Base-by-base conservation (phyloP, 495 filamentous ascomycete species). In the Venustampulla echinocandica region DNA sequence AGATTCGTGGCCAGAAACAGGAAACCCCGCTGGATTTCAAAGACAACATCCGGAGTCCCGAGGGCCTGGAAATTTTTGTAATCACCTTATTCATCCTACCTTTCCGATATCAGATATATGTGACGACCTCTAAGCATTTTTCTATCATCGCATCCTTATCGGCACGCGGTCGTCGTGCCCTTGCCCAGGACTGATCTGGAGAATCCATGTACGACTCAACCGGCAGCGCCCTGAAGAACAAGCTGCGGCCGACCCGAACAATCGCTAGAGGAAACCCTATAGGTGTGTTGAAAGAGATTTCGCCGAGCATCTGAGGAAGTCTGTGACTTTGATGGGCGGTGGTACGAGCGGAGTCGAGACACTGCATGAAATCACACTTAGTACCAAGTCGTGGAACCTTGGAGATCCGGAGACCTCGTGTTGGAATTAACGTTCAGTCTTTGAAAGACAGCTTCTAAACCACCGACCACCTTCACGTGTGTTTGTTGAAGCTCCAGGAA, bases 131-230 rank as follows among this genome's bases (percentile, higher is more conserved):
- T 21, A 22, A 40, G 10, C 10, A 40, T 20, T 40, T 40, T 10
- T 40, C 7, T 17, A 21, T 40, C 20, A 19, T 40, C 37, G 22
- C 37, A 40, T 21, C 27, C 38, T 32, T 17, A 41, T 11, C 10
- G 39, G 42, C 30, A 34, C 38, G 24, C 42, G 44, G 14, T 22
- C 10, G 30, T 34, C 35, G 41, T 30, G 32, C 34, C 19, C 28
- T 55, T 22, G 28, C 25, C 6, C 52, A 52, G 53, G 45, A 52
- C 23, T 10, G 15, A n/a, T 18, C 53, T 49, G 49, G 36, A 25
- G 44, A 39, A 54, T 46, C 46, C 51, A 46, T 49, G 45, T 46
- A 21, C 23, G 42, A 33, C 36, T 43, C 20, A 41, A 46, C 46
- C 46, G 50, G 42, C 47, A 21, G 43, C 46, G 42, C 17, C 18